A percentile compares a stretch with the other conserved stretches of the same genome.
These are phyloP conservation scores for Bipolaris gigantea DNA, from an alignment of 2,329 filamentous ascomycete genomes.

Conservation along the genomic window DNA sequence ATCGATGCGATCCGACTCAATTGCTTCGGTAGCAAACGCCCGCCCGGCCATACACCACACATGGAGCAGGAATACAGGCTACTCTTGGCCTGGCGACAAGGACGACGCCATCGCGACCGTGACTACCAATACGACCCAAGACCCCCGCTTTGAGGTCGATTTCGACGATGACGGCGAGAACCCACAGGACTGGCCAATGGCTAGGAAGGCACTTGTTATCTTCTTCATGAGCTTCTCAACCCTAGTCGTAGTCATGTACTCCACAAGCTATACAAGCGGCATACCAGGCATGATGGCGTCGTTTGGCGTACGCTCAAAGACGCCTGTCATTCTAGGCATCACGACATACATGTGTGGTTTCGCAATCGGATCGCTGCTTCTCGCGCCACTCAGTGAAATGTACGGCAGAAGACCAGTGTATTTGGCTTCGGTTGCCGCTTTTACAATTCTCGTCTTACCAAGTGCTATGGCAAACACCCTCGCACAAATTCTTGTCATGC, in stretches of 20 bases:
- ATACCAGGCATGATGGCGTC: slow-evolving; percentile 69
- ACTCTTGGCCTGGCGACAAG: slow-evolving; percentile 32
- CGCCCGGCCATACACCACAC: slow-evolving; percentile 36
- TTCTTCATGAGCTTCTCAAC: slow-evolving; percentile 61
- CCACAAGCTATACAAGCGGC: slow-evolving; percentile 75
- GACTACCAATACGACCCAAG: slow-evolving; percentile 44
- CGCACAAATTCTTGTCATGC: slow-evolving; percentile 66
- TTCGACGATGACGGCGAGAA: slow-evolving; percentile 64
- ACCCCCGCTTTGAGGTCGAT: slow-evolving; percentile 71
- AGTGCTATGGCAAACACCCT: slow-evolving; percentile 70
- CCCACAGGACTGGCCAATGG: slow-evolving; percentile 68
- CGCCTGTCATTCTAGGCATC: slow-evolving; percentile 71
- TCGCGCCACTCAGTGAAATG: slow-evolving; percentile 74
- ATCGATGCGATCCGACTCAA: slow-evolving; percentile 27
- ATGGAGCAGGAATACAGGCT: slow-evolving; percentile 39
- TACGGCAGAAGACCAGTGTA: slow-evolving; percentile 71
- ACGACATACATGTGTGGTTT: slow-evolving; percentile 79
- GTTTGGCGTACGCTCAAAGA: slow-evolving; percentile 61
- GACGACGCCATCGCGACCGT: slow-evolving; percentile 30
- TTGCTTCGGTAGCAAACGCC: slow-evolving; percentile 23
- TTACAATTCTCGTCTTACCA: slow-evolving; percentile 70
- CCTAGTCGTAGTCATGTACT: slow-evolving; percentile 59
- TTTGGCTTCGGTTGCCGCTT: slow-evolving; percentile 64
- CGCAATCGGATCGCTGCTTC: slow-evolving; percentile 69
- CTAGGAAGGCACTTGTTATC: slow-evolving; percentile 59